Conservation (phyloP, 2,329 filamentous ascomycete species). For the Parascedosporium putredinis region DNA sequence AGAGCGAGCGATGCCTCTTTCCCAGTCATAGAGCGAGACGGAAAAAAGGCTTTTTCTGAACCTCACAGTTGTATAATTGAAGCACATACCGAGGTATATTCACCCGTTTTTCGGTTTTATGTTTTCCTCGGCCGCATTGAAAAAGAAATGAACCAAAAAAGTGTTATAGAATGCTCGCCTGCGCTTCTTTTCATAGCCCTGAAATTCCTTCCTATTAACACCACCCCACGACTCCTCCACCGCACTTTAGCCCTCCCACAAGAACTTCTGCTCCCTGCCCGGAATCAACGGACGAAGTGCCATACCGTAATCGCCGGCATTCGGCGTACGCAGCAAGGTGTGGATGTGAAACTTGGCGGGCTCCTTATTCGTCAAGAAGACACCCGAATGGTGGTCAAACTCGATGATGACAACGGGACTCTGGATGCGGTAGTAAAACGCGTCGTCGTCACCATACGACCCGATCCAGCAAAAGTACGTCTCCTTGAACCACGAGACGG, state of each 20-base stretch:
- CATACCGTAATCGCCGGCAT: conserved; percentile 66
- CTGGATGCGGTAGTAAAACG: conserved; percentile 71
- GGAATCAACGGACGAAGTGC: conserved; percentile 30
- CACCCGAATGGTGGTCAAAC: conserved; percentile 72
- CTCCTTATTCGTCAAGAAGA: conserved; percentile 63
- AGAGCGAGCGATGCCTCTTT: too few species aligned
- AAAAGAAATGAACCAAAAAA: too few species aligned
- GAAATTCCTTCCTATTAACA: too few species aligned
- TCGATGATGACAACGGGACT: conserved; percentile 65
- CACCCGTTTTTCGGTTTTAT: too few species aligned
- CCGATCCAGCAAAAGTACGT: conserved; percentile 78
- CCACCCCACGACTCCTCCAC: too few species aligned
- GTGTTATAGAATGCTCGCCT: too few species aligned
- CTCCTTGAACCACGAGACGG: conserved; percentile 49
- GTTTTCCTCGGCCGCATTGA: too few species aligned
- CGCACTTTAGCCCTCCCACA: conserved; percentile 29
- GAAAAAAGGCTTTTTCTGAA: too few species aligned
- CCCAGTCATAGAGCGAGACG: too few species aligned
- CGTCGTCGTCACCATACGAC: conserved; percentile 51
- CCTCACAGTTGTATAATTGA: too few species aligned
- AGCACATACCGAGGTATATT: too few species aligned
- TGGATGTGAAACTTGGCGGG: conserved; percentile 74
- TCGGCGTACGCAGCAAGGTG: conserved; percentile 61
- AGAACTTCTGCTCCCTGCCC: conserved; percentile 26
- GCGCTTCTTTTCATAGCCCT: too few species aligned